Base-by-base conservation (phyloP, 2,329 filamentous ascomycete genomes). In the Ophiostoma ulmi region DNA sequence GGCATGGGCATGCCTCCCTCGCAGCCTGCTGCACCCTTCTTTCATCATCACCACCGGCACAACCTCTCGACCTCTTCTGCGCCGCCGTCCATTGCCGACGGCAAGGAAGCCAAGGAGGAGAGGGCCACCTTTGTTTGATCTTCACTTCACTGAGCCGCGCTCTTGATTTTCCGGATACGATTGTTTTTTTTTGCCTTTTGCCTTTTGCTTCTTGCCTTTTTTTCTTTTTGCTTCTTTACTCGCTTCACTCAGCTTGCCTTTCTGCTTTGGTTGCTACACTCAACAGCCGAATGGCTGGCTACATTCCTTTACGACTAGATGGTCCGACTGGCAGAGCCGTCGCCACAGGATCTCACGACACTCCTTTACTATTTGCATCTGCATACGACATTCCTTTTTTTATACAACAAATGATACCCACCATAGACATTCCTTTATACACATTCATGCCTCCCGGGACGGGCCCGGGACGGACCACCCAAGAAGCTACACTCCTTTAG, bases 21-120 rank as follows among this genome's bases (percentile, higher is more conserved):
- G 70, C 72, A 74, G 31, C 74, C 75, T 3, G 70, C 73, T 75
- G 22, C 75, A 78, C 69, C 79, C 78, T 69, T 36, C 63, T 39
- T 22, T 11, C 36, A 65, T 31, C 79, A 78, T 72, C 78, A 78
- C 72, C 78, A 79, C 70, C 79, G 80, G 75, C 81, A 83, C 76
- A 77, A 77, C 75, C 22, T 78, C 74, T 77, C 78, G 61, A 76
- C 75, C 48, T 78, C 77, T 26, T 80, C 79, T 10, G 74, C 78
- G 38, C 78, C 78, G 20, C 78, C 78, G 38, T 75, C 76, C 22
- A 69, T 77, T 26, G 72, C 78, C 69, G 75, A 79, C 66, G 39
- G 55, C 26, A 81, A 81, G 75, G 72, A 73, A 39, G 22, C 38
- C 26, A 66, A 74, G 70, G 73, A 71, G 65, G 69, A 74, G 64